Evolutionary conservation across 805 yeast species (phyloP), one percentile per base, ranked within the genome.

Genomic region (Dipodascus geniculatus): DNA sequence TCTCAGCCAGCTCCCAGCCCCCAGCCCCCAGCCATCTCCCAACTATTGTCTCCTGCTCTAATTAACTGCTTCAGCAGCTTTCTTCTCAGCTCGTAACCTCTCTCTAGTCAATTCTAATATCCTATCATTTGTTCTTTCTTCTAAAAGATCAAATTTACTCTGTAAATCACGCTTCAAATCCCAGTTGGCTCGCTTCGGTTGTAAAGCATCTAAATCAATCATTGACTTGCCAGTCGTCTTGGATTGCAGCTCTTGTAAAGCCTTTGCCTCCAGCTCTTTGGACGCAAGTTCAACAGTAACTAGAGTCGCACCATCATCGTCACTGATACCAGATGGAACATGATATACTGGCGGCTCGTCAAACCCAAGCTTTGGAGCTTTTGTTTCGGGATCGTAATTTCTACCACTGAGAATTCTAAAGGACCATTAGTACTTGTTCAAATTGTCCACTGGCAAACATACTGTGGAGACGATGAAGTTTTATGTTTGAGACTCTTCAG

Each of bases 111-210:
- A 28, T 28, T 28, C 33, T 6, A 28, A 28, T 11, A 28, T n/a
- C n/a, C n/a, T n/a, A 28, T 62, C 64, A 48, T 77, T 72, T 0
- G 83, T 80, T 50, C 68, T 62, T 23, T 66, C 64, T 1, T 71
- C 66, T n/a, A 78, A 58, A 2, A 66, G 58, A 11, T 69, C 68
- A 50, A 76, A 51, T 42, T 71, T 69, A 0, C 66, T 68, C 33
- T 68, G 62, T 6, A 79, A 55, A 54, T 71, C 75, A 17, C 68
- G 60, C 56, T 65, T 71, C 63, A 72, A 60, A 63, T 68, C 76
- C 64, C 67, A 64, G 3, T 68, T 64, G 3, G 61, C 64, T 14
- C 62, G 48, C 28, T 63, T 61, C 3, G 68, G 67, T 48, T 62
- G 65, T 22, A 63, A 49, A 8, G 48, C 52, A 9, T 56, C 50